Evolutionary conservation across 192 early-diverging fungal species (phyloP).

Genomic region (Gamsiella multidivaricata): DNA sequence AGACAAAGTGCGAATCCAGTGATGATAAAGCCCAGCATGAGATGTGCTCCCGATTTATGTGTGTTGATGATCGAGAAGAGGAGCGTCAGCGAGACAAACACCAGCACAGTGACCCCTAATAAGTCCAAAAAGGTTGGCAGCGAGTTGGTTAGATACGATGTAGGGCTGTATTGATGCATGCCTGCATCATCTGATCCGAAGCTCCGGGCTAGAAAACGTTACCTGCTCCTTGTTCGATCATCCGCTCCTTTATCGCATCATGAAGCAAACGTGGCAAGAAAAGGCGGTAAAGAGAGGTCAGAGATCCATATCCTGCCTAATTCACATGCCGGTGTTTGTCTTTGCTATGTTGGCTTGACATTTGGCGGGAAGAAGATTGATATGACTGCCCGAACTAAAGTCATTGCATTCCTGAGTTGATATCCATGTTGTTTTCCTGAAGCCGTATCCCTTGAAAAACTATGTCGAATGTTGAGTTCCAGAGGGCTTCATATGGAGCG

Average conservation of each 20-base stretch:
- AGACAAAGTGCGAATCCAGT: constrained; percentile 52
- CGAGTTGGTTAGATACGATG: not conserved
- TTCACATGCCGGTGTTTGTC: too few species aligned
- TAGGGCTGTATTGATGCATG: too few species aligned
- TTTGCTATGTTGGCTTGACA: too few species aligned
- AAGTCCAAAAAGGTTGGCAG: not conserved
- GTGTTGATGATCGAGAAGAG: constrained; percentile 54
- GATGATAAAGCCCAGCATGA: constrained; percentile 47
- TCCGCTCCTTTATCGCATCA: constrained; percentile 26
- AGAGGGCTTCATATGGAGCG: too few species aligned
- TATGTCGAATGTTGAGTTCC: too few species aligned
- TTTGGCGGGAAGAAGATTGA: too few species aligned
- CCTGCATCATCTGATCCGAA: too few species aligned
- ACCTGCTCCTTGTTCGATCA: constrained; percentile 54
- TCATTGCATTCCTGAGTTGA: too few species aligned
- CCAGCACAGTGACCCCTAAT: constrained; percentile 32
- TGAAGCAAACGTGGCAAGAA: not conserved
- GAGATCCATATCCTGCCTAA: too few species aligned
- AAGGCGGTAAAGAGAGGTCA: not conserved
- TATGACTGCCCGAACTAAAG: too few species aligned
- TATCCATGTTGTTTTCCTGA: too few species aligned
- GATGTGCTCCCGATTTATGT: constrained; percentile 50
- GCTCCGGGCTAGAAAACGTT: not conserved
- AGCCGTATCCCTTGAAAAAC: too few species aligned
- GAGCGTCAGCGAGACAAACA: constrained; percentile 45